Base-by-base conservation (phyloP, 495 filamentous ascomycete genomes). In the Penicillium bialowiezense region DNA sequence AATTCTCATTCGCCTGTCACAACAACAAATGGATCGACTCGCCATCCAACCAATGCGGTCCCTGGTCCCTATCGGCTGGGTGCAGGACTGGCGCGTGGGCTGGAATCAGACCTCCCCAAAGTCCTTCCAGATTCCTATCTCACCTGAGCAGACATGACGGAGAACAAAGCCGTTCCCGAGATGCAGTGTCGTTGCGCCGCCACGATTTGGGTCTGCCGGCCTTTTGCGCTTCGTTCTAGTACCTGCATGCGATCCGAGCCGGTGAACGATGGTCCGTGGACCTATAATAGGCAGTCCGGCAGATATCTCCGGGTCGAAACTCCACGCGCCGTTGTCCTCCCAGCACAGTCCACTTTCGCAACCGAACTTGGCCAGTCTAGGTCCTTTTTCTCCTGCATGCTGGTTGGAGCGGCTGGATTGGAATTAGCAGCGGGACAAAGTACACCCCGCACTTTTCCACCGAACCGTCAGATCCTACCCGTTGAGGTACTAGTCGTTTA, bases 231-330 rank as follows among this genome's bases (percentile, higher is more conserved):
- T 59, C 55, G 62, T 62, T 58, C 55, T 55, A 64, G 61, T 64
- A 64, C 61, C 61, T 64, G 61, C 61, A 64, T 59, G 52, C 61
- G 61, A 64, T 59, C 61, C 61, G 61, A 64, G 41, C 61, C 61
- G 61, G 53, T 64, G 61, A 64, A 64, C 61, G 61, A 44, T 62
- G 58, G 52, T 52, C 58, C 44, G 58, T 59, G 59, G 57, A 38
- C 60, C 52, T 53, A 58, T 58, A 24, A 41, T 13, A 40, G 44
- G 48, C 46, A 28, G 15, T 31, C 18, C 55, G 61, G 61, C 35
- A 51, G 44, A 54, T 53, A 28, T 64, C 56, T 57, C 61, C 61
- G 55, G 23, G 8, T 35, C 10, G 21, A 26, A 24, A 46, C 49
- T 54, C 52, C 55, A 59, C 52, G 59, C 56, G 40, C 40, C 24